Evolutionary conservation across 192 early-diverging fungal species (phyloP).

Genomic region (Mortierella hygrophila): DNA sequence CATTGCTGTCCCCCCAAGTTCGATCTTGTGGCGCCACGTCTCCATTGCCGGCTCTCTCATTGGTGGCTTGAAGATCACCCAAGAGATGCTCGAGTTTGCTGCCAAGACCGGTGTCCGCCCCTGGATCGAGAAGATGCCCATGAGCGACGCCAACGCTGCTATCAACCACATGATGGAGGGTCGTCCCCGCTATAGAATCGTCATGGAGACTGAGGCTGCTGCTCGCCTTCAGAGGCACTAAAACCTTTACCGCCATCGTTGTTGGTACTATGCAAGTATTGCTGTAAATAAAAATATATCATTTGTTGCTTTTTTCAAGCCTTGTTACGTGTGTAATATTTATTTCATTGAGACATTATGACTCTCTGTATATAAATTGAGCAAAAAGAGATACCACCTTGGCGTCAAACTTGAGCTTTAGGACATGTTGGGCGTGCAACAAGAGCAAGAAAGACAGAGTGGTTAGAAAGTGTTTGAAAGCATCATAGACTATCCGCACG

Average conservation of each 20-base stretch:
- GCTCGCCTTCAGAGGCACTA: constrained; percentile 10
- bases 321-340: no score
- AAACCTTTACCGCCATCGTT: background rate
- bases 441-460: no score
- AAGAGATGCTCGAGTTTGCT: constrained; percentile 78
- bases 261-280: no score
- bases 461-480: no score
- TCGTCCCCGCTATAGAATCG: constrained; percentile 77
- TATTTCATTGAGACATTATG: no score
- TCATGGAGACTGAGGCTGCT: constrained; percentile 72
- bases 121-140: constrained; percentile 71
- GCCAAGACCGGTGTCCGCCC: constrained; percentile 72
- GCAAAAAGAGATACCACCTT: no score
- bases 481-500: no score
- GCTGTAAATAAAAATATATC: no score
- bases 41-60: constrained; percentile 75
- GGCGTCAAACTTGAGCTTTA: no score
- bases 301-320: no score
- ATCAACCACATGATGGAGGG: constrained; percentile 70
- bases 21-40: constrained; percentile 63
- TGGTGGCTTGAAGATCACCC: constrained; percentile 66
- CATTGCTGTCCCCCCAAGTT: constrained; percentile 7
- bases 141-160: constrained; percentile 74
- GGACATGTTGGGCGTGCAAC: no score
- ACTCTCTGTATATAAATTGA: no score